A percentile compares a stretch with the other conserved stretches of the same genome.
These are phyloP conservation scores for Plasmopara halstedii DNA, from an alignment of 352 stramenopile genomes.

Conservation along the genomic window DNA sequence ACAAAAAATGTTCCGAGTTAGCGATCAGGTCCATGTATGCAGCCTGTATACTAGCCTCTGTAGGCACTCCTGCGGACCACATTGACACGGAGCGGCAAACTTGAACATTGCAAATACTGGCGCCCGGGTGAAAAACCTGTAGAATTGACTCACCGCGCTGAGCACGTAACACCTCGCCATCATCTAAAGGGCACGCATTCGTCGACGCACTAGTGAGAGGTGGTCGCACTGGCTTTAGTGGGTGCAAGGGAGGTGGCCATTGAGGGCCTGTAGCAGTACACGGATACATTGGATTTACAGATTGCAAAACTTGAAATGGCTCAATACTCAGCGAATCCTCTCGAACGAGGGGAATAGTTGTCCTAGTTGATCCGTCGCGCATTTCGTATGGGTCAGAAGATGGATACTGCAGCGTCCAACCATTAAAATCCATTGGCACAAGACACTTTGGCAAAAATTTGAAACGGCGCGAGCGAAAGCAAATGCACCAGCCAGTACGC, in stretches of 20 bases:
- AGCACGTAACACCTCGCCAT: slow-evolving; percentile 48
- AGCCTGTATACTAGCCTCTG: slow-evolving; percentile 73
- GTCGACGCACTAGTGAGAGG: slow-evolving; percentile 11
- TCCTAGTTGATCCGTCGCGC: slow-evolving; percentile 24
- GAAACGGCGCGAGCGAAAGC: slow-evolving; percentile 71
- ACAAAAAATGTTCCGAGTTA: slow-evolving; percentile 79
- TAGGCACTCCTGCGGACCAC: slow-evolving; percentile 81
- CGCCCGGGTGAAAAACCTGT: slow-evolving; percentile 62
- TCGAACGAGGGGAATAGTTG: slow-evolving; percentile 41
- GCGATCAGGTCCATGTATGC: slow-evolving; percentile 81
- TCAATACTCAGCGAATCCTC: slow-evolving; percentile 55
- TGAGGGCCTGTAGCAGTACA: slow-evolving; percentile 23
- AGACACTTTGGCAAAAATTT: slow-evolving; percentile 81
- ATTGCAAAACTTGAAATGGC: slow-evolving; percentile 45
- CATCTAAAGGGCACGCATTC: slow-evolving; percentile 18
- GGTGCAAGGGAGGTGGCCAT: slow-evolving; percentile 24
- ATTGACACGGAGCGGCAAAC: slow-evolving; percentile 79
- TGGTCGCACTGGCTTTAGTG: slow-evolving; percentile 23
- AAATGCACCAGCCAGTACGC: slow-evolving; percentile 83
- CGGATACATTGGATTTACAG: slow-evolving; percentile 27
- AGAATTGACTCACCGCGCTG: slow-evolving; percentile 57
- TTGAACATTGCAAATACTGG: slow-evolving; percentile 72
- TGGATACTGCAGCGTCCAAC: slow-evolving; percentile 67
- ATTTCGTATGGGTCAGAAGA: slow-evolving; percentile 42
- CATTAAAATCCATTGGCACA: slow-evolving; percentile 82